Evolutionary conservation across 768 basidiomycete species (phyloP).

Genomic region (Mycena pura): DNA sequence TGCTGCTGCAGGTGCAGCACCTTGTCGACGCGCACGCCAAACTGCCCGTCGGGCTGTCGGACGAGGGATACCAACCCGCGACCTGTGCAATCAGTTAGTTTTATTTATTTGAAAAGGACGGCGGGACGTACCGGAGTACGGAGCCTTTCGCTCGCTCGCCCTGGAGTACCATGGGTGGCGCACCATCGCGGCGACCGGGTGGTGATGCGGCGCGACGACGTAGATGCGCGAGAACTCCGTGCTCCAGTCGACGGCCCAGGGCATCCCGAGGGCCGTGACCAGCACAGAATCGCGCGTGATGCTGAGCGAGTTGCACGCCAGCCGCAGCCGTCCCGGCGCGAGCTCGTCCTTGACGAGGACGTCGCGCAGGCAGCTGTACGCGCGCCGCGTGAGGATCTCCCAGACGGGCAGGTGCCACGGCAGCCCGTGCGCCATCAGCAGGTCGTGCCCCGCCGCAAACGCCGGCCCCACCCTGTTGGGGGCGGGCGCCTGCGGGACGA

Average conservation of each 20-base stretch:
- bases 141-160: not conserved
- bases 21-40: slow-evolving; percentile 18
- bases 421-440: slow-evolving; percentile 16
- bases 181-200: slow-evolving; percentile 3
- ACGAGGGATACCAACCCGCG: slow-evolving; percentile 20
- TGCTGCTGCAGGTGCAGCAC: not conserved
- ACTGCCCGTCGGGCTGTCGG: not conserved
- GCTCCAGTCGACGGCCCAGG: slow-evolving; percentile 7
- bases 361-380: not conserved
- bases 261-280: slow-evolving; percentile 8
- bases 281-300: slow-evolving; percentile 15
- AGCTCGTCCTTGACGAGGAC: slow-evolving; percentile 16
- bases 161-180: slow-evolving; percentile 11
- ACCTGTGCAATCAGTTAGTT: not conserved
- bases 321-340: not conserved
- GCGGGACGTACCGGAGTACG: slow-evolving; percentile 4
- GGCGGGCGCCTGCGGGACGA: not conserved
- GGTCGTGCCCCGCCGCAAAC: slow-evolving; percentile 17
- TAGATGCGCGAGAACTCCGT: slow-evolving; percentile 16
- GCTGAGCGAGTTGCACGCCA: not conserved
- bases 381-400: not conserved
- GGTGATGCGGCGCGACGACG: not conserved
- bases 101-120: not conserved
- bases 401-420: slow-evolving; percentile 21
- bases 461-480: not conserved